A percentile compares a stretch with the other conserved stretches of the same genome.
These are phyloP conservation scores for Hygrocybe coccinea DNA, from an alignment of 768 basidiomycete species.

Conservation along the genomic window DNA sequence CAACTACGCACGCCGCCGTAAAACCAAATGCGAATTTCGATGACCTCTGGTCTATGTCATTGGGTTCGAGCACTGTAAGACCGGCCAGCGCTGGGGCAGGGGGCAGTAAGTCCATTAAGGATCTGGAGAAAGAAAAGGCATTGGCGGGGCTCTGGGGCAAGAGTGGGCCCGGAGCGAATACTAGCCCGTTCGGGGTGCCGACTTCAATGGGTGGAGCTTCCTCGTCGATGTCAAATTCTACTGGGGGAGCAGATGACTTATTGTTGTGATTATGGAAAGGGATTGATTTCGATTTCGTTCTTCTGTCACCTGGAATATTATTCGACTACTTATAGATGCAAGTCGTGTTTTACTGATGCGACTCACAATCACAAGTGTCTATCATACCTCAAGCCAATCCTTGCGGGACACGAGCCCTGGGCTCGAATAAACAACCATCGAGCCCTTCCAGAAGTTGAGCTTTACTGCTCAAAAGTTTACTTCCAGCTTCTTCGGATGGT, in stretches of 20 bases:
- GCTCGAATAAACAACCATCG: no score
- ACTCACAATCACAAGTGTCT: no score
- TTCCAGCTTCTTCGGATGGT: neutral
- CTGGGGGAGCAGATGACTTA: slow-evolving; percentile 39
- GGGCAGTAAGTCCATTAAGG: slow-evolving; percentile 71
- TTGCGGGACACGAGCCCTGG: no score
- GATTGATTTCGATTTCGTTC: neutral
- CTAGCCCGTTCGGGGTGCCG: slow-evolving; percentile 31
- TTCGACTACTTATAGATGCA: no score
- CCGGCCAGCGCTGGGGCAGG: slow-evolving; percentile 35
- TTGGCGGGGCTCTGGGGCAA: slow-evolving; percentile 75
- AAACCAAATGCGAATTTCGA: slow-evolving; percentile 65
- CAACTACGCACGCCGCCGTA: slow-evolving; percentile 30
- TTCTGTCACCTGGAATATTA: neutral
- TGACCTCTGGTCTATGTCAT: slow-evolving; percentile 82
- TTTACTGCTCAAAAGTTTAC: no score
- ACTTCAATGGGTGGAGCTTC: neutral
- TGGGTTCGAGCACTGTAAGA: slow-evolving; percentile 38
- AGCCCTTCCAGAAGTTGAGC: no score
- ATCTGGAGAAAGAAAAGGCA: slow-evolving; percentile 83
- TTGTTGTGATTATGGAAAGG: slow-evolving; percentile 27
- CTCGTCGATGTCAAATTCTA: slow-evolving; percentile 6
- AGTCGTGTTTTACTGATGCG: no score
- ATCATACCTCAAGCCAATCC: no score
- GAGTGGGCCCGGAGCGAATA: slow-evolving; percentile 7